A percentile compares a stretch with the other conserved stretches of the same genome.
Conservation (phyloP, 2,329 filamentous ascomycete species). For the Ophiostoma piceae region DNA sequence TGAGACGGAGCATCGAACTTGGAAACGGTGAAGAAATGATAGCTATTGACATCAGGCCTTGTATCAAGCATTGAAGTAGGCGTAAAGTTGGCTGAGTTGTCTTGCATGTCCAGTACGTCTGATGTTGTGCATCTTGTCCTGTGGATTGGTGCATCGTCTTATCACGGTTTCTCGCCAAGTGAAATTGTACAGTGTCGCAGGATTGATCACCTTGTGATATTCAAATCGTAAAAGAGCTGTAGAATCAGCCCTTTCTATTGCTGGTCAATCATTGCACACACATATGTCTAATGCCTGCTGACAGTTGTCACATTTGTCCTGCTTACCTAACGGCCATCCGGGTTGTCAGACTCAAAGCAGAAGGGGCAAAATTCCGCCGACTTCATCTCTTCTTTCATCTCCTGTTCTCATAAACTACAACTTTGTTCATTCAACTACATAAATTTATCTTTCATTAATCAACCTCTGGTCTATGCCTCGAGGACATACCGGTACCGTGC, state of each 20-base stretch:
- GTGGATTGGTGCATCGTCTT: not conserved
- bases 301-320: not conserved
- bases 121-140: not conserved
- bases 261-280: not conserved
- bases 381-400: not conserved
- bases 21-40: not conserved
- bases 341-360: not conserved
- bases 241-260: not conserved
- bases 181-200: not conserved
- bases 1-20: not conserved
- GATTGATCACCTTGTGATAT: not conserved
- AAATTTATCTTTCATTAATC: not conserved
- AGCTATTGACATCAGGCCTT: not conserved
- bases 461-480: slow-evolving; percentile 22
- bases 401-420: not conserved
- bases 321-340: not conserved
- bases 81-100: not conserved
- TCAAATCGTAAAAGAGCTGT: not conserved
- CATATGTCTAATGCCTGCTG: not conserved
- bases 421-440: not conserved
- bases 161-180: not conserved
- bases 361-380: not conserved
- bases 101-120: not conserved
- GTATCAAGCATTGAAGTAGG: too few relatives aligned
- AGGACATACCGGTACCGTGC: slow-evolving; percentile 48